A percentile compares a stretch with the other conserved stretches of the same genome.
These are phyloP conservation scores for Apiospora pterosperma DNA, from an alignment of 2,329 filamentous ascomycete genomes.

Conservation along the genomic window DNA sequence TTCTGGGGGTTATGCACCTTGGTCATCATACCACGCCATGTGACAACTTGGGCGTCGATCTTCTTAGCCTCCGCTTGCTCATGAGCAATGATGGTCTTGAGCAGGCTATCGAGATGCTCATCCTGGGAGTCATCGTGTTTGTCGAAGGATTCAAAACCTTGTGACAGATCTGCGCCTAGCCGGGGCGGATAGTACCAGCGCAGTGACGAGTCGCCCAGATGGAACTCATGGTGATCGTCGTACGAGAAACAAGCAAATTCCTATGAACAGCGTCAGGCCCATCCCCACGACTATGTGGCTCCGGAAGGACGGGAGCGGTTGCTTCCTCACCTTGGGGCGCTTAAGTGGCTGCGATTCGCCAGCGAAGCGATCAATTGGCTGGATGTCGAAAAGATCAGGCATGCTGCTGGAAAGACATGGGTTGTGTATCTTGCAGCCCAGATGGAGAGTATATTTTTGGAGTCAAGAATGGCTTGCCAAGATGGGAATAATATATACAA, in stretches of 20 bases:
- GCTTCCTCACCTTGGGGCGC: constrained; percentile 61
- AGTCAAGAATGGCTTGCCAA: neutral
- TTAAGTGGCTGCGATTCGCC: constrained; percentile 68
- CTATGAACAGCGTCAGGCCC: constrained; percentile 35
- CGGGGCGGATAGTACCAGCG: constrained; percentile 82
- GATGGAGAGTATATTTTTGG: neutral
- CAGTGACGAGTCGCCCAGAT: constrained; percentile 73
- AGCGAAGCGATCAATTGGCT: constrained; percentile 66
- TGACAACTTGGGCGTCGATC: constrained; percentile 76
- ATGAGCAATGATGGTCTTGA: constrained; percentile 70
- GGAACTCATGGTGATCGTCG: constrained; percentile 76
- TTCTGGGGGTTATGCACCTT: constrained; percentile 57
- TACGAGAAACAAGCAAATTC: constrained; percentile 95
- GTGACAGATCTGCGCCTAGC: constrained; percentile 69
- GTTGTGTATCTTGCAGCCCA: neutral
- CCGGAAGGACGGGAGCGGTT: neutral
- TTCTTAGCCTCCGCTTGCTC: constrained; percentile 67
- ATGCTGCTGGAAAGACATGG: constrained; percentile 10
- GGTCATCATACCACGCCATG: constrained; percentile 98
- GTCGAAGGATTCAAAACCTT: constrained; percentile 77
- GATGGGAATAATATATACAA: neutral
- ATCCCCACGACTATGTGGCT: neutral
- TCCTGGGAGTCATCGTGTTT: constrained; percentile 80
- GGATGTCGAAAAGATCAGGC: constrained; percentile 53
- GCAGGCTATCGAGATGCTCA: constrained; percentile 81